phyloP scores from a whole-genome alignment of 78 protist genomes.

The Cavenderia fasciculata region DNA sequence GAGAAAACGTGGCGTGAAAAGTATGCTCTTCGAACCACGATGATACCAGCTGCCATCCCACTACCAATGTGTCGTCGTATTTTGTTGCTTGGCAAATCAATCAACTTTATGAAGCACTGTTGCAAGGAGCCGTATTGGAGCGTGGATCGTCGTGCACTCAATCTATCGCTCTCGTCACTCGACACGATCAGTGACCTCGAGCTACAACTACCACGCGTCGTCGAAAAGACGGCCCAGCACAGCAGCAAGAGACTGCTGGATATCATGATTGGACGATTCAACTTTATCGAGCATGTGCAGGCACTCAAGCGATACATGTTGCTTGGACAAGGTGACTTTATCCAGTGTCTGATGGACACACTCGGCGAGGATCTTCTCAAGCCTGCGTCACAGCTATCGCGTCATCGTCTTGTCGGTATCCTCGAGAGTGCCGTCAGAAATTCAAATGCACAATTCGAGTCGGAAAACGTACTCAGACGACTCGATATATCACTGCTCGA shows the following conservation, averaged over 20 bases:
- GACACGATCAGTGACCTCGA: constrained; percentile 6
- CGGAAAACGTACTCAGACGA: constrained; percentile 41
- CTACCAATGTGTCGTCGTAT: constrained; percentile 16
- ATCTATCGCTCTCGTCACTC: neutral
- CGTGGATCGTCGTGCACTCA: neutral
- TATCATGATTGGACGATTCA: constrained; percentile 53
- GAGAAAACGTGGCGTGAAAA: constrained; percentile 56
- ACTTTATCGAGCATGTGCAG: constrained; percentile 54
- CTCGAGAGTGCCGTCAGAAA: constrained; percentile 77
- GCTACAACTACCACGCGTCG: too few relatives aligned
- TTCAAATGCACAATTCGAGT: constrained; percentile 54
- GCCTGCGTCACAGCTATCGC: constrained; percentile 43
- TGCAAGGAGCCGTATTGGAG: constrained; percentile 47
- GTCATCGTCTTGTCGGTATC: constrained; percentile 56
- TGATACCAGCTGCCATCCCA: constrained; percentile 35
- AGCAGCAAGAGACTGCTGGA: constrained; percentile 20
- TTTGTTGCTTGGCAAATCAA: constrained; percentile 81
- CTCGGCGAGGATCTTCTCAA: constrained; percentile 67
- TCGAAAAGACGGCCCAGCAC: constrained; percentile 8
- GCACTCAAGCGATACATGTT: constrained; percentile 82
- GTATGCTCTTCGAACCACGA: neutral
- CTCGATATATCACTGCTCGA: constrained; percentile 76
- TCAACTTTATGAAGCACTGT: constrained; percentile 83
- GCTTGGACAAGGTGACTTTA: constrained; percentile 92
- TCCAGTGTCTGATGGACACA: constrained; percentile 84